A percentile compares a stretch with the other conserved stretches of the same genome.
Evolutionary conservation across 768 basidiomycete genomes (phyloP).

Genomic region (Boletus vermiculosoides): DNA sequence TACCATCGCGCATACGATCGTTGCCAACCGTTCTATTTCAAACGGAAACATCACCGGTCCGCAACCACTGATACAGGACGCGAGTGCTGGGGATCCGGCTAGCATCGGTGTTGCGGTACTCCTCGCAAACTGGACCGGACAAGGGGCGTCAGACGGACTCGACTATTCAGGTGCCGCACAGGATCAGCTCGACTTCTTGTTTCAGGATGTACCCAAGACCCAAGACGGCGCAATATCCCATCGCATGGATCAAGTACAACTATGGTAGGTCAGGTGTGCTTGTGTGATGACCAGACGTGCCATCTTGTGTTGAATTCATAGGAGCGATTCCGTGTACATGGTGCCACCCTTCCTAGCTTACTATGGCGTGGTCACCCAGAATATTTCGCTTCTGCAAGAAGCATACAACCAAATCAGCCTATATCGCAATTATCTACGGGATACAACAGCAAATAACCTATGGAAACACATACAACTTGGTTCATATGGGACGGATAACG

Average conservation of each 20-base stretch:
- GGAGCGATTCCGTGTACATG: constrained; percentile 84
- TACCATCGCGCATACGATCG: constrained; percentile 48
- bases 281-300: not conserved
- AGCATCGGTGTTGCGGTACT: constrained; percentile 73
- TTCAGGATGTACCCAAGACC: constrained; percentile 57
- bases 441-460: constrained; percentile 46
- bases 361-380: constrained; percentile 63
- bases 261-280: constrained; percentile 49
- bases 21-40: constrained; percentile 44
- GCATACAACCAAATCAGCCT: constrained; percentile 71
- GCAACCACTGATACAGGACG: constrained; percentile 56
- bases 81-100: constrained; percentile 75
- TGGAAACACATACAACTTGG: constrained; percentile 81
- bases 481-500: constrained; percentile 48
- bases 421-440: constrained; percentile 65
- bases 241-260: constrained; percentile 61
- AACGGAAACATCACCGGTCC: constrained; percentile 47
- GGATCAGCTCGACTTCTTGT: constrained; percentile 64
- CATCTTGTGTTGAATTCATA: constrained; percentile 21
- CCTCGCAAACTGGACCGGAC: constrained; percentile 54
- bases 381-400: constrained; percentile 56
- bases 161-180: constrained; percentile 63
- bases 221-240: constrained; percentile 82
- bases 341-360: constrained; percentile 86
- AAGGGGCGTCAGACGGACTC: constrained; percentile 36